These are phyloP conservation scores for Kodamaea sp. DNA, from an alignment of 1,139 yeast genomes.

Conservation along the genomic window DNA sequence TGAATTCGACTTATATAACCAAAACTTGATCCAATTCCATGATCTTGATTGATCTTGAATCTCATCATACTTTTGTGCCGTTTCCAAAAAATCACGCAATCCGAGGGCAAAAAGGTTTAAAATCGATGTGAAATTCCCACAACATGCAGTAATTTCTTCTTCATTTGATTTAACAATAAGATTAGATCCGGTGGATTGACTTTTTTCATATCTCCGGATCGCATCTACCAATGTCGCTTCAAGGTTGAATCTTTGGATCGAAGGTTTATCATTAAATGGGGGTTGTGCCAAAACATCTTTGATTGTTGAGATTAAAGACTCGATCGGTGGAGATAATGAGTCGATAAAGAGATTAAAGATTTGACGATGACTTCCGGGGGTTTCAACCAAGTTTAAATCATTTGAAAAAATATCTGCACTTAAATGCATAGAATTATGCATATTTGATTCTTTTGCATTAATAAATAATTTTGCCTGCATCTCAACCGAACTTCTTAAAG, in stretches of 20 bases:
- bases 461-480: constrained; percentile 55
- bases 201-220: constrained; percentile 49
- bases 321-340: constrained; percentile 69
- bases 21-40: constrained; percentile 53
- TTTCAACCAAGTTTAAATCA: constrained; percentile 9
- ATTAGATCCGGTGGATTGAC: constrained; percentile 45
- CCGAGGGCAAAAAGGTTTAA: constrained; percentile 62
- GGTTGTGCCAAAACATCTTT: constrained; percentile 57
- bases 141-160: constrained; percentile 81
- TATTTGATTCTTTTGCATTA: not conserved
- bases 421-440: not conserved
- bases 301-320: constrained; percentile 62
- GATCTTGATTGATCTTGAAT: constrained; percentile 27
- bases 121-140: constrained; percentile 74
- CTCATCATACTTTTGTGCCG: constrained; percentile 43
- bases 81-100: constrained; percentile 44
- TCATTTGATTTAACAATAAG: constrained; percentile 55
- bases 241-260: constrained; percentile 23
- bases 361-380: constrained; percentile 16
- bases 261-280: constrained; percentile 42
- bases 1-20: constrained; percentile 23
- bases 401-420: no score
- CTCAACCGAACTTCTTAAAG: constrained; percentile 63
- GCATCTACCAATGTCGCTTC: constrained; percentile 52
- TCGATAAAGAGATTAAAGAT: constrained; percentile 63